These are phyloP conservation scores for Trichosporon sp. DNA, from an alignment of 1,284 basidiomycete species.

Conservation along the genomic window DNA sequence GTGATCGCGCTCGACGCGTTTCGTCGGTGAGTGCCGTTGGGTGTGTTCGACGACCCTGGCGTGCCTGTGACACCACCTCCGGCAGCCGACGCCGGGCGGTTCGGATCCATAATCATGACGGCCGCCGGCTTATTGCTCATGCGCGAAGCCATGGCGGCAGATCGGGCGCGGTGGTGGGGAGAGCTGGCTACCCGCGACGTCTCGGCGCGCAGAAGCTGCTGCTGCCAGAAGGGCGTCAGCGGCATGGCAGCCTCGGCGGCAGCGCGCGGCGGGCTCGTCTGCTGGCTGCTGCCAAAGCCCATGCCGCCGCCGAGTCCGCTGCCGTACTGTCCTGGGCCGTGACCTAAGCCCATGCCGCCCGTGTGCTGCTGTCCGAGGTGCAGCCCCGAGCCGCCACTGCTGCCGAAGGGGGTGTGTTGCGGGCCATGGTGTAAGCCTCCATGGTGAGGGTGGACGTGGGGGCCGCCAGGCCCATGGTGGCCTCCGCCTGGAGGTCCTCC, in stretches of 20 bases:
- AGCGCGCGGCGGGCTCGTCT: slow-evolving; percentile 37
- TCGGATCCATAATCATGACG: slow-evolving; percentile 50
- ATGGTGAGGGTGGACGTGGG: slow-evolving; percentile 15
- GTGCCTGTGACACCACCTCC: slow-evolving; percentile 7
- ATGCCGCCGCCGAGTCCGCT: slow-evolving; percentile 25
- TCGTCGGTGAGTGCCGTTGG: slow-evolving; percentile 49
- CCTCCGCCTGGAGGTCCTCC: slow-evolving; percentile 14
- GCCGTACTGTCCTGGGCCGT: slow-evolving; percentile 21
- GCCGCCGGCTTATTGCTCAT: slow-evolving; percentile 51
- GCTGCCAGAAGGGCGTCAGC: slow-evolving; percentile 46
- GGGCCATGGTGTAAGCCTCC: slow-evolving; percentile 22
- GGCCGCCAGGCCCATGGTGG: slow-evolving; percentile 17
- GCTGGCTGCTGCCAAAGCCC: slow-evolving; percentile 21
- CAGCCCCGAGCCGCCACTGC: slow-evolving; percentile 20
- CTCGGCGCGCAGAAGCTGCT: slow-evolving; percentile 45
- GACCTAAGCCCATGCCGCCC: slow-evolving; percentile 19
- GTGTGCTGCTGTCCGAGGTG: slow-evolving; percentile 29
- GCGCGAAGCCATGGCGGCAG: slow-evolving; percentile 54
- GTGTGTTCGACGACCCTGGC: slow-evolving; percentile 17
- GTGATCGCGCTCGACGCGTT: slow-evolving; percentile 20
- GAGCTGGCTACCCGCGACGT: slow-evolving; percentile 52
- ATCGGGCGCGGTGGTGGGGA: slow-evolving; percentile 56
- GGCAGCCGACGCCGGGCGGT: slow-evolving; percentile 15
- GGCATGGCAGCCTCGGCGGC: slow-evolving; percentile 31
- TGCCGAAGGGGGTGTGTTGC: slow-evolving; percentile 31